These are phyloP conservation scores for Cercospora nicotianae DNA, from an alignment of 2,329 filamentous ascomycete genomes.

Conservation along the genomic window DNA sequence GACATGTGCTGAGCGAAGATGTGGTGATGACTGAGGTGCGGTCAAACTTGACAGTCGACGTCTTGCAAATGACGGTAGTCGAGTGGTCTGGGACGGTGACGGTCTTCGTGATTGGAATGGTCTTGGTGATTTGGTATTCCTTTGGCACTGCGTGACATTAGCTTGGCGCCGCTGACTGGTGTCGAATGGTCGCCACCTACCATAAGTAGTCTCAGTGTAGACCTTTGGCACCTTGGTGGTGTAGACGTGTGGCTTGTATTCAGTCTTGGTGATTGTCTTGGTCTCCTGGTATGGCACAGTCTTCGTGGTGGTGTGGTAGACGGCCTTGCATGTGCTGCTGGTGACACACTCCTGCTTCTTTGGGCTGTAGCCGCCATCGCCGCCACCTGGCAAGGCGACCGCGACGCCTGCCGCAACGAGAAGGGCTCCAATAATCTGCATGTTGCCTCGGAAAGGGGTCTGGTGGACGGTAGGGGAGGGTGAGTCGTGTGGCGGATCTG, in stretches of 20 bases:
- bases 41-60: conserved; percentile 17
- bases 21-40: conserved; percentile 18
- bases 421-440: conserved; percentile 22
- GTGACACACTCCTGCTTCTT: conserved; percentile 18
- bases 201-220: conserved; percentile 13
- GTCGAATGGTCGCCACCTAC: neutral
- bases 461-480: neutral
- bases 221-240: conserved; percentile 16
- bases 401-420: conserved; percentile 21
- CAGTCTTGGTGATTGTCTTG: conserved; percentile 23
- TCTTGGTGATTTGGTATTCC: conserved; percentile 22
- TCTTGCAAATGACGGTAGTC: conserved; percentile 21
- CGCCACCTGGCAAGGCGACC: conserved; percentile 21
- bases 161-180: neutral
- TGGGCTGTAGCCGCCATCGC: conserved; percentile 6
- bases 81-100: conserved; percentile 22
- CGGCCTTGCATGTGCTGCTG: conserved; percentile 22
- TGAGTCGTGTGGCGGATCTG: neutral
- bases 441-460: neutral
- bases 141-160: neutral
- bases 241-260: conserved; percentile 18
- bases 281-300: conserved; percentile 18
- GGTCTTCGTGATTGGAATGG: conserved; percentile 18
- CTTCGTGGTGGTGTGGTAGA: conserved; percentile 22
- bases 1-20: conserved; percentile 13